Conservation (phyloP, 352 stramenopile species). For the Pythium periplocum region DNA sequence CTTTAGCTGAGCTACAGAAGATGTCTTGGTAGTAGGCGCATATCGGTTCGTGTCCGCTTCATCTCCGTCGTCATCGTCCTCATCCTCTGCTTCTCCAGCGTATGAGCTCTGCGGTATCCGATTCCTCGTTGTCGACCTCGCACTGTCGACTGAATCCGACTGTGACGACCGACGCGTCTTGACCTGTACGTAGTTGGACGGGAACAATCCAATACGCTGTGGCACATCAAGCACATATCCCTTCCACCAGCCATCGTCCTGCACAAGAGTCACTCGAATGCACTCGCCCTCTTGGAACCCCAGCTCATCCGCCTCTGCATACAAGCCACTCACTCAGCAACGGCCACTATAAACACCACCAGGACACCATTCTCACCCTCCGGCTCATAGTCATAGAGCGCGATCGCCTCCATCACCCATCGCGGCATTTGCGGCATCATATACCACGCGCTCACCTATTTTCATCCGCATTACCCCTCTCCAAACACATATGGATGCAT, state of each 20-base stretch:
- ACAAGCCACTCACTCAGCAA: background rate
- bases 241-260: slow-evolving; percentile 63
- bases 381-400: slow-evolving; percentile 59
- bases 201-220: slow-evolving; percentile 37
- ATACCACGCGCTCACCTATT: too few relatives aligned
- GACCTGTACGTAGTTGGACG: slow-evolving; percentile 66
- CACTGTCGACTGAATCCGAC: too few relatives aligned
- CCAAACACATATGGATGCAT: too few relatives aligned
- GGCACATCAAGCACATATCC: slow-evolving; percentile 30
- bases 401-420: slow-evolving; percentile 44
- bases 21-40: slow-evolving; percentile 7
- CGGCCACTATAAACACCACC: background rate
- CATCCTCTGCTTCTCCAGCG: too few relatives aligned
- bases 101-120: too few relatives aligned
- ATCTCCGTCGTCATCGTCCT: slow-evolving; percentile 1
- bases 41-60: background rate
- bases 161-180: slow-evolving; percentile 9
- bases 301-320: slow-evolving; percentile 51
- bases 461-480: too few relatives aligned
- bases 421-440: too few relatives aligned
- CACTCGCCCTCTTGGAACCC: slow-evolving; percentile 36
- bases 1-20: slow-evolving; percentile 35
- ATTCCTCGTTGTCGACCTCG: too few relatives aligned
- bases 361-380: slow-evolving; percentile 26
- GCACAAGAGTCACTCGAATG: slow-evolving; percentile 40